Conservation (phyloP, 768 basidiomycete species). For the Boletus insuetus region DNA sequence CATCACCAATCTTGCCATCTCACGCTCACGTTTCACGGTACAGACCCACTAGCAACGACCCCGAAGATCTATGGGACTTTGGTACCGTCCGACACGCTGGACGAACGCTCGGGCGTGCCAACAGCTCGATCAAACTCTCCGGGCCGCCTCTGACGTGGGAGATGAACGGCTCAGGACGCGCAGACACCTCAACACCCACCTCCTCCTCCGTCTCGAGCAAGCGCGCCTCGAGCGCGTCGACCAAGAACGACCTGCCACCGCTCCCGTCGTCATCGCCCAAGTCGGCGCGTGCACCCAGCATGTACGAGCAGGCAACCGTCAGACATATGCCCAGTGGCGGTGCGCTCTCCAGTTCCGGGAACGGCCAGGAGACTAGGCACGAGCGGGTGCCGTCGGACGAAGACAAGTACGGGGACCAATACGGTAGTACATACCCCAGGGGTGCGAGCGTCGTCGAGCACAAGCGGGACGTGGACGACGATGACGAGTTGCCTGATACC, state of each 20-base stretch:
- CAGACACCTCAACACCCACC: constrained; percentile 31
- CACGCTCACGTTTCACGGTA: not conserved
- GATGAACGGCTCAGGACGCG: constrained; percentile 55
- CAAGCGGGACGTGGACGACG: constrained; percentile 42
- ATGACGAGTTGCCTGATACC: constrained; percentile 62
- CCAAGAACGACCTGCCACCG: constrained; percentile 62
- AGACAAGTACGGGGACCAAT: constrained; percentile 62
- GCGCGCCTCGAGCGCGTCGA: constrained; percentile 40
- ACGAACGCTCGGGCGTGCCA: constrained; percentile 66
- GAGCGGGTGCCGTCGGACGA: constrained; percentile 58
- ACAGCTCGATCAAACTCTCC: constrained; percentile 53
- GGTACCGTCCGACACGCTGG: constrained; percentile 86
- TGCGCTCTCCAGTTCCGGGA: constrained; percentile 1
- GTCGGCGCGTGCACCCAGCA: constrained; percentile 34
- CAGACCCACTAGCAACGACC: constrained; percentile 56
- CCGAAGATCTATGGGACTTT: constrained; percentile 95
- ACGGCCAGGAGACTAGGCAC: constrained; percentile 31
- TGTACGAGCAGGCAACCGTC: constrained; percentile 64
- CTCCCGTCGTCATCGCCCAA: constrained; percentile 45
- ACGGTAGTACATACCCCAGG: constrained; percentile 47
- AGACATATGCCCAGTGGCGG: constrained; percentile 47
- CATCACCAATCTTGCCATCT: not conserved
- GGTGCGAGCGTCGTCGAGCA: constrained; percentile 39
- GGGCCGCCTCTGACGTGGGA: constrained; percentile 81
- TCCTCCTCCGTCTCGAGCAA: constrained; percentile 31